Evolutionary conservation across 345 rosid genomes (phyloP).

Genomic region (Bruguiera parviflora): DNA sequence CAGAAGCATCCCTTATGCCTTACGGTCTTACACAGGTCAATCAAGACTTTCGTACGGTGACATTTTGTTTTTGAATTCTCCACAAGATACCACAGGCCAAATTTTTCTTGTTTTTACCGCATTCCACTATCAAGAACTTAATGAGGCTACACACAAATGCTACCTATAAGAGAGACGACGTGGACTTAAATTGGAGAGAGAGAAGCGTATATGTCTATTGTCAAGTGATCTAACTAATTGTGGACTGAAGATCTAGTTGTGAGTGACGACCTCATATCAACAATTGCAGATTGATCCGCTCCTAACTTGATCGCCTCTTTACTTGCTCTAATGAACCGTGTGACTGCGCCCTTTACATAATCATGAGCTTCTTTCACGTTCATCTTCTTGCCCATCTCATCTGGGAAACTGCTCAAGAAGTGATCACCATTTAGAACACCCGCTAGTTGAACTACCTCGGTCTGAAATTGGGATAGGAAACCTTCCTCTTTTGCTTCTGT

Average conservation of each 20-base stretch:
- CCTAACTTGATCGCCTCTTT: conserved; percentile 85
- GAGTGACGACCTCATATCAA: conserved; percentile 88
- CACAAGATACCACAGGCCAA: neutral
- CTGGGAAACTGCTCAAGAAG: conserved; percentile 74
- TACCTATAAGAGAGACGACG: conserved; percentile 1
- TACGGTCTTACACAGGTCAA: no score
- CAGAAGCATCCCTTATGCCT: no score
- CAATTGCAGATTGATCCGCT: conserved; percentile 85
- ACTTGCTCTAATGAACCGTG: conserved; percentile 83
- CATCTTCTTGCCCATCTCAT: conserved; percentile 78
- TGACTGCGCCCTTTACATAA: conserved; percentile 61
- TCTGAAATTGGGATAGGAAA: conserved; percentile 65
- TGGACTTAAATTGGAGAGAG: neutral
- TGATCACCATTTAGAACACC: conserved; percentile 94
- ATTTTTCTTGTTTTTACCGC: conserved; percentile 10
- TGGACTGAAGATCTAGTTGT: conserved; percentile 59
- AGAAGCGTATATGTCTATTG: neutral
- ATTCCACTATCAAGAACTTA: conserved; percentile 7
- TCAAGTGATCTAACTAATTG: conserved; percentile 15
- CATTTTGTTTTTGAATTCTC: neutral
- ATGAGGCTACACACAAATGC: conserved; percentile 4
- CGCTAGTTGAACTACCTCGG: conserved; percentile 88
- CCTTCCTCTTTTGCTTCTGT: conserved; percentile 69
- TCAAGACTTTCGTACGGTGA: no score
- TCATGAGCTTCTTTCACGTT: conserved; percentile 76